Base-by-base conservation (phyloP, 306 rosid species). In the Chamaecrista fasciculata region DNA sequence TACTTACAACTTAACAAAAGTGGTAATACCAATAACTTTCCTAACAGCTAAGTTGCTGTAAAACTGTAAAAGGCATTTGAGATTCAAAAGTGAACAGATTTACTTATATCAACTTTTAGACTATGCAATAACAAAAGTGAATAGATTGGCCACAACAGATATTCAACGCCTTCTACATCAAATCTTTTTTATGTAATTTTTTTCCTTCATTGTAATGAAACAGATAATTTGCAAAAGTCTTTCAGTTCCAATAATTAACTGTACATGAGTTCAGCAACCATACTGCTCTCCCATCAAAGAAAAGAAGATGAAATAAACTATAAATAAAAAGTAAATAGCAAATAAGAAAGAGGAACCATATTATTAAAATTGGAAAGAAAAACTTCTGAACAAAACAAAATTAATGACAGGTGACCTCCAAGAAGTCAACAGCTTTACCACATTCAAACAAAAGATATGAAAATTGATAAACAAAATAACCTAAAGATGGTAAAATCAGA, bases 401-500 rank as follows among this genome's bases (percentile, higher is more conserved):
- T 28, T 28, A 52, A 31, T 46, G 34, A 56, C 59, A 57, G 28
- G 33, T 34, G 23, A 46, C 46, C 68, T 66, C 33, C 31, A 15
- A 5, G 14, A 65, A 52, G 29, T 46, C 37, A 33, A 58, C 36
- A 39, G 48, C 24, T 19, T 4, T 43, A 18, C 14, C 59, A 19
- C 24, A 31, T 28, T 12, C 20, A 16, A 16, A 24, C 12, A 18
- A 9, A 60, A 21, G 20, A 47, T 42, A 23, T n/a, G 21, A 53
- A 62, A 36, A 61, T 15, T 42, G 6, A 20, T 28, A 48, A 39
- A 37, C 21, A 23, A 11, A 11, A 50, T 37, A 73, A 52, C 48
- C 48, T 8, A 20, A n/a, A n/a, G n/a, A 64, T 26, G 29, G 50
- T 65, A 44, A 66, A 16, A 64, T 77, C n/a, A 49, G 21, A 28